Evolutionary conservation across 345 rosid genomes (phyloP).

Genomic region (Diplotaxis tenuifolia): DNA sequence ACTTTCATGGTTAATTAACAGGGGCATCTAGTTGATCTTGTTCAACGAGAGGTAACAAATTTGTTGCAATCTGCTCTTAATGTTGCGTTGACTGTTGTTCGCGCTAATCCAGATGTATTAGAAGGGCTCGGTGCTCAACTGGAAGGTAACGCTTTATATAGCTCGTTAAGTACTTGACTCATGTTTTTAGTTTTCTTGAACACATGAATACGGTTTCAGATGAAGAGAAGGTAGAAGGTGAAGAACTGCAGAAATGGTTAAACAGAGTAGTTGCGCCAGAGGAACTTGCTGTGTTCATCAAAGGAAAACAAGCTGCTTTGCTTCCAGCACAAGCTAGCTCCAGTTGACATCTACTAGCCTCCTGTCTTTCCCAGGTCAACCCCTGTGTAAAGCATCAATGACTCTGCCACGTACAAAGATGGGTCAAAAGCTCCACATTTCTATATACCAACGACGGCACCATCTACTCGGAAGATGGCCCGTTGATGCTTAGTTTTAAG

Average conservation of each 20-base stretch:
- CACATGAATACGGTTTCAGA: slow-evolving; percentile 41
- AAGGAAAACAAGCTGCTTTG: slow-evolving; percentile 55
- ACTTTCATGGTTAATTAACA: slow-evolving; percentile 22
- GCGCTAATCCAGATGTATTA: slow-evolving; percentile 80
- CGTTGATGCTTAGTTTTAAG: neutral
- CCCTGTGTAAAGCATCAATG: slow-evolving; percentile 15
- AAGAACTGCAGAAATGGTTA: slow-evolving; percentile 81
- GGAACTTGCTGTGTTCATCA: slow-evolving; percentile 62
- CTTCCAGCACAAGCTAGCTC: slow-evolving; percentile 49
- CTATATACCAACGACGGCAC: neutral
- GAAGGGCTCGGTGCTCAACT: slow-evolving; percentile 93
- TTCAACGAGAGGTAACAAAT: slow-evolving; percentile 77
- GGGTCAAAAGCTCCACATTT: slow-evolving; percentile 1
- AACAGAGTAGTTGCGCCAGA: slow-evolving; percentile 71
- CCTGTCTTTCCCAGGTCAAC: neutral
- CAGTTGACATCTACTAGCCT: slow-evolving; percentile 1
- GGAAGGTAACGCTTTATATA: slow-evolving; percentile 57
- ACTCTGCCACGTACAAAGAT: neutral
- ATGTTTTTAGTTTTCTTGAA: slow-evolving; percentile 2
- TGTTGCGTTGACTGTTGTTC: slow-evolving; percentile 71
- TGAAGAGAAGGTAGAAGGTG: slow-evolving; percentile 92
- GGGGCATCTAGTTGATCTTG: slow-evolving; percentile 91
- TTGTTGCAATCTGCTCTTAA: slow-evolving; percentile 76
- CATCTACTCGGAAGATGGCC: neutral
- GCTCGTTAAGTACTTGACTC: slow-evolving; percentile 11